These are phyloP conservation scores for Haplosporangium sp. DNA, from an alignment of 371 early-diverging fungal species.

Conservation along the genomic window DNA sequence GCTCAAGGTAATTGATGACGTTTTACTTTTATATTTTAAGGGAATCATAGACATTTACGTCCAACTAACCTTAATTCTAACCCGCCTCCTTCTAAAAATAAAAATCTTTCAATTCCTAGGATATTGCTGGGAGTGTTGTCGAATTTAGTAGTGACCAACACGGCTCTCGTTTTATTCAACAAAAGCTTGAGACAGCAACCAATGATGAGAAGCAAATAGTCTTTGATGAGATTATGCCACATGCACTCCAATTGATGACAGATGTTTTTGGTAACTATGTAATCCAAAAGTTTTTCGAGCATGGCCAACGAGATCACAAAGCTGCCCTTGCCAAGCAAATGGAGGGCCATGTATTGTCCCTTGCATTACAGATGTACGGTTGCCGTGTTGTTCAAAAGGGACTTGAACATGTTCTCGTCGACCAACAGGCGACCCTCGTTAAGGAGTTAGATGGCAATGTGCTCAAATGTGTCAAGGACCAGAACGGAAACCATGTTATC, in stretches of 20 bases:
- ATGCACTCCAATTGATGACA: conserved; percentile 95
- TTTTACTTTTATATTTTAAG: background rate
- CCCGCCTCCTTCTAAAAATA: background rate
- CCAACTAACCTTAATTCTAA: background rate
- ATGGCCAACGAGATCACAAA: conserved; percentile 92
- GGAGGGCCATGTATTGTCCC: conserved; percentile 92
- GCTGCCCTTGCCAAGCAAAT: conserved; percentile 90
- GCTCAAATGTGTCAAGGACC: conserved; percentile 98
- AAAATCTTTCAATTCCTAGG: conserved; percentile 58
- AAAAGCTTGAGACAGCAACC: conserved; percentile 94
- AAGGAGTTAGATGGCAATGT: conserved; percentile 95
- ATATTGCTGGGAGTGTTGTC: conserved; percentile 93
- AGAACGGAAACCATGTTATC: conserved; percentile 99
- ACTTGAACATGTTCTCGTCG: conserved; percentile 91
- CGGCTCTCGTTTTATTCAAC: conserved; percentile 99
- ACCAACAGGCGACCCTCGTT: conserved; percentile 92
- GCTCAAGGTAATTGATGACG: conserved; percentile 65
- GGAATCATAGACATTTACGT: too few relatives aligned
- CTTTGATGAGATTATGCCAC: conserved; percentile 95
- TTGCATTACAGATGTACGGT: conserved; percentile 99
- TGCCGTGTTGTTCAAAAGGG: conserved; percentile 99
- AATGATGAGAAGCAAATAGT: conserved; percentile 96
- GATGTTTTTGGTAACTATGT: conserved; percentile 99
- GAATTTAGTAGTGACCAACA: conserved; percentile 99
- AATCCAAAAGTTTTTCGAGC: conserved; percentile 99